phyloP scores from a whole-genome alignment of 257 asterid genomes.

The Mitragyna speciosa region DNA sequence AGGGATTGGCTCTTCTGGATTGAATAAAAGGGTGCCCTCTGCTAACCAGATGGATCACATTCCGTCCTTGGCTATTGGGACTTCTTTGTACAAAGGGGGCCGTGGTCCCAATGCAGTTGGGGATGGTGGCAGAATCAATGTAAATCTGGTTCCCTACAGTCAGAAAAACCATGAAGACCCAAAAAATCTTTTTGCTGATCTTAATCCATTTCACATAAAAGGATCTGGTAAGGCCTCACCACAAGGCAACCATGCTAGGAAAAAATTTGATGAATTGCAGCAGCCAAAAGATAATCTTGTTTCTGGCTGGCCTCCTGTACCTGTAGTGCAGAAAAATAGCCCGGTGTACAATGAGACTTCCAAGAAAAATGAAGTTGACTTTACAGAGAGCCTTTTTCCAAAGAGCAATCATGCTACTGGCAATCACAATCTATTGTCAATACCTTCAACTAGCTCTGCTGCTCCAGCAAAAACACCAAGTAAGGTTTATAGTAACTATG shows the following conservation, averaged over 20 bases:
- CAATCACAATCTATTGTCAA: slow-evolving; percentile 40
- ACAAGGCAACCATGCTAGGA: slow-evolving; percentile 47
- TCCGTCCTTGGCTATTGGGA: slow-evolving; percentile 55
- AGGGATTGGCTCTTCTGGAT: slow-evolving; percentile 64
- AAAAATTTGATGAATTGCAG: slow-evolving; percentile 56
- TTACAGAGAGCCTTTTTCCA: slow-evolving; percentile 39
- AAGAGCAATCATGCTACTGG: slow-evolving; percentile 46
- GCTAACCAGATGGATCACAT: slow-evolving; percentile 56
- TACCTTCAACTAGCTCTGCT: slow-evolving; percentile 49
- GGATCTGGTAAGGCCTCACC: slow-evolving; percentile 58
- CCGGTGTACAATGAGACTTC: slow-evolving; percentile 62
- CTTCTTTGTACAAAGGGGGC: slow-evolving; percentile 65
- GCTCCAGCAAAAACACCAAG: slow-evolving; percentile 39
- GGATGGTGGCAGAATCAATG: slow-evolving; percentile 63
- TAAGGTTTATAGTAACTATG: slow-evolving; percentile 29
- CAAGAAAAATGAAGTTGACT: slow-evolving; percentile 45
- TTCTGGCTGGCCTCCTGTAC: slow-evolving; percentile 63
- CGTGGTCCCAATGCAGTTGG: slow-evolving; percentile 70
- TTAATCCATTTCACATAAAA: slow-evolving; percentile 87
- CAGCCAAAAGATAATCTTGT: slow-evolving; percentile 45
- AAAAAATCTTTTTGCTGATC: slow-evolving; percentile 85
- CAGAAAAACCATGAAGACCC: slow-evolving; percentile 68
- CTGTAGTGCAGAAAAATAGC: slow-evolving; percentile 68
- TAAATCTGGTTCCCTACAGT: slow-evolving; percentile 67
- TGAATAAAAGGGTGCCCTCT: slow-evolving; percentile 40